Conservation (phyloP, 495 filamentous ascomycete species). For the Neurospora sp. region DNA sequence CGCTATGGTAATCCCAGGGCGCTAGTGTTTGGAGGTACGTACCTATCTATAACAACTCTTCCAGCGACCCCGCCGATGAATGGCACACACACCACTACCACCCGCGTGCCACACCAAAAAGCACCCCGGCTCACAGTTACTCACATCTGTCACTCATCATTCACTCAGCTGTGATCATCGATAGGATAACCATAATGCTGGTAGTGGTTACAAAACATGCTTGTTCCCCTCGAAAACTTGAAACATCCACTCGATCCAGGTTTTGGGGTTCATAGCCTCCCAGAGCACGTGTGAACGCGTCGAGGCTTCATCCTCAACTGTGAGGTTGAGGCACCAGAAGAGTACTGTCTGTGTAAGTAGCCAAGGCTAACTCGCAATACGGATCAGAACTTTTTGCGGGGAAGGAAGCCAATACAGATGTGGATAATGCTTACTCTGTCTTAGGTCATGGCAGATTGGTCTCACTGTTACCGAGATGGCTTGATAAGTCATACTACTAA, state of each 20-base stretch:
- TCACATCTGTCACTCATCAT: background rate
- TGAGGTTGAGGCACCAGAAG: background rate
- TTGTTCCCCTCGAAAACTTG: background rate
- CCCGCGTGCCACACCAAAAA: background rate
- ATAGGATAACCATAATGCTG: background rate
- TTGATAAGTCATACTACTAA: background rate
- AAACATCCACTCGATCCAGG: background rate
- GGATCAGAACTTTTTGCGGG: background rate
- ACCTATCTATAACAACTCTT: background rate
- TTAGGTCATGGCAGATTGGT: slow-evolving; percentile 5
- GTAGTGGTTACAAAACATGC: background rate
- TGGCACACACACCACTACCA: background rate
- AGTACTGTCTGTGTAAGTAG: background rate
- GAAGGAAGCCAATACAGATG: slow-evolving; percentile 3
- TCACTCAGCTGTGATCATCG: background rate
- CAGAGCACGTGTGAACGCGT: background rate
- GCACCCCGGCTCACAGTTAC: background rate
- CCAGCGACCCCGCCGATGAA: background rate
- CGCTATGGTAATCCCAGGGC: slow-evolving; percentile 1
- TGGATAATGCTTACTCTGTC: slow-evolving; percentile 1
- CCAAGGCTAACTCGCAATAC: background rate
- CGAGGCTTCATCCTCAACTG: background rate
- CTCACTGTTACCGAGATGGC: slow-evolving; percentile 6
- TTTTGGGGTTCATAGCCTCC: background rate
- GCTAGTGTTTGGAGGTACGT: background rate